phyloP scores from a whole-genome alignment of 1,284 basidiomycete species.

The Ustilago cynodontis region DNA sequence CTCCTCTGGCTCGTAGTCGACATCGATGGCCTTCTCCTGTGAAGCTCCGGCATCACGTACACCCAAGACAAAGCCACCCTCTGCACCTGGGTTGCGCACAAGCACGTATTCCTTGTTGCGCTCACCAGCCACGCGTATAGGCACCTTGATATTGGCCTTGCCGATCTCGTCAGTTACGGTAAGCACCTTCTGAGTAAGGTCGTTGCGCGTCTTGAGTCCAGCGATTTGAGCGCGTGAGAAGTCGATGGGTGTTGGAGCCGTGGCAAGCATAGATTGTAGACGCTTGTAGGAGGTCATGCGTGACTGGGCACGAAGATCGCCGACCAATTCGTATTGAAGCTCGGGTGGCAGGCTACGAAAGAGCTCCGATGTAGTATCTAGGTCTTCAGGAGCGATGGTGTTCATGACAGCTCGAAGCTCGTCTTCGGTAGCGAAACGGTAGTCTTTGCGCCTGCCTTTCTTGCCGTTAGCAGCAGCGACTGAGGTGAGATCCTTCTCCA shows the following conservation, averaged over 20 bases:
- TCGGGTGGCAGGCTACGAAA: constrained; percentile 94
- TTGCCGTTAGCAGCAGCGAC: constrained; percentile 39
- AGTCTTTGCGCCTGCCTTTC: constrained; percentile 55
- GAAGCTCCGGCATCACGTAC: constrained; percentile 81
- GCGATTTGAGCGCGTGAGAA: constrained; percentile 87
- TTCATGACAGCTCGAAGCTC: constrained; percentile 65
- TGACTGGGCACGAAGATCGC: constrained; percentile 91
- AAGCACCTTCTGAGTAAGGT: constrained; percentile 93
- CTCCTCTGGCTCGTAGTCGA: constrained; percentile 71
- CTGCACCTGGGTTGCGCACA: constrained; percentile 83
- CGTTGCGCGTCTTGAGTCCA: constrained; percentile 87
- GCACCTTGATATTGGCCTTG: constrained; percentile 83
- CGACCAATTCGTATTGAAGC: constrained; percentile 97
- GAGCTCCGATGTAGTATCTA: constrained; percentile 64
- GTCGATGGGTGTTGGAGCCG: constrained; percentile 86
- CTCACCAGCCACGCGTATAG: constrained; percentile 93
- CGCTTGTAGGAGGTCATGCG: constrained; percentile 92
- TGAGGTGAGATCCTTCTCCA: constrained; percentile 57
- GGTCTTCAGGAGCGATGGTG: constrained; percentile 64
- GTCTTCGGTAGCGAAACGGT: constrained; percentile 67
- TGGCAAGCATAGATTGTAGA: constrained; percentile 87
- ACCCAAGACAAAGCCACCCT: constrained; percentile 93
- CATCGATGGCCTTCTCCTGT: constrained; percentile 84
- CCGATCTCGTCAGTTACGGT: constrained; percentile 92
- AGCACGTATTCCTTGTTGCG: constrained; percentile 93